phyloP scores from a whole-genome alignment of 2,329 filamentous ascomycete species.

The Tolypocladium sp. region DNA sequence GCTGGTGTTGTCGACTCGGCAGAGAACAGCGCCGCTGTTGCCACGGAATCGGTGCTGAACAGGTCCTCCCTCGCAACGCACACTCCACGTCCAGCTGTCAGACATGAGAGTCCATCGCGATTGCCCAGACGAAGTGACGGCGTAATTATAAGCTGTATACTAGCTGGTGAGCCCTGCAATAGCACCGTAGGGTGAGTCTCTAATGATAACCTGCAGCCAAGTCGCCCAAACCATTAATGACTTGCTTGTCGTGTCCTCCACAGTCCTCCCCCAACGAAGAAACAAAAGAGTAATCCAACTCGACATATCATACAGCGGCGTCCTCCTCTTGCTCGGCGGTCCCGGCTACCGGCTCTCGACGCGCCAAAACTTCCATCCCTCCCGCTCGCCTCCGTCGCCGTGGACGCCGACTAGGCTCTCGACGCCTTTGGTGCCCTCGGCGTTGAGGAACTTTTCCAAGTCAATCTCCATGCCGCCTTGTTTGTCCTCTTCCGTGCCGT shows the following conservation, averaged over 20 bases:
- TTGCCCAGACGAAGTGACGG: neutral
- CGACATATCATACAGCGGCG: neutral
- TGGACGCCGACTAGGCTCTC: conserved; percentile 79
- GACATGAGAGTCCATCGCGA: neutral
- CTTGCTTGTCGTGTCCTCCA: neutral
- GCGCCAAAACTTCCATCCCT: conserved; percentile 84
- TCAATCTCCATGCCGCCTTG: conserved; percentile 89
- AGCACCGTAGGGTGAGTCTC: neutral
- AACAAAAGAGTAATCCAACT: neutral
- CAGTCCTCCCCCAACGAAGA: neutral
- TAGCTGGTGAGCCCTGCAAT: neutral
- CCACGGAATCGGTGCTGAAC: neutral
- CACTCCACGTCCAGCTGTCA: neutral
- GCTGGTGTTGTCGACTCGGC: neutral
- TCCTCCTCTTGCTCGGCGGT: neutral
- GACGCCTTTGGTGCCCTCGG: conserved; percentile 74
- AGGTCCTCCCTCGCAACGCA: neutral
- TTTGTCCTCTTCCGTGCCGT: conserved; percentile 66
- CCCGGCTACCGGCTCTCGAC: conserved; percentile 36
- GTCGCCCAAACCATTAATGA: neutral
- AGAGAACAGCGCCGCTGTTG: neutral
- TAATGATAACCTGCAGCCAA: neutral
- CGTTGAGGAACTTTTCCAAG: conserved; percentile 72
- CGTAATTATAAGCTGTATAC: neutral
- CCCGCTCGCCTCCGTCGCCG: conserved; percentile 56